Evolutionary conservation across 768 basidiomycete genomes (phyloP).

Genomic region (Agrocybe praecox): DNA sequence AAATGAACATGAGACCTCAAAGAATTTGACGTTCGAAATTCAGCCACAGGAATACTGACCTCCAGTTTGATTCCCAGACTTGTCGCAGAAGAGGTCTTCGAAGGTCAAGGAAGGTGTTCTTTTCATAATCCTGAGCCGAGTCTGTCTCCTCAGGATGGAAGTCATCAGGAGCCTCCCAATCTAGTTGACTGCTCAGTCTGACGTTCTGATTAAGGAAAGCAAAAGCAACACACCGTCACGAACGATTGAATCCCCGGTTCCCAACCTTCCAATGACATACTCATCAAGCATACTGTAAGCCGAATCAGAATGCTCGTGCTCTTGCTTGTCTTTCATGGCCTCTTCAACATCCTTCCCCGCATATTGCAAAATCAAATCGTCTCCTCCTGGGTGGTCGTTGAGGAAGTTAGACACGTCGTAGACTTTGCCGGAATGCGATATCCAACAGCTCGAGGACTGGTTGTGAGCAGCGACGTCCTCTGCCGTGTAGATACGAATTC

Average conservation of each 20-base stretch:
- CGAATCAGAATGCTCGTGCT: constrained; percentile 89
- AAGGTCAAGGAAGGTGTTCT: constrained; percentile 91
- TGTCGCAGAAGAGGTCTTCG: constrained; percentile 82
- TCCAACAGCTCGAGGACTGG: constrained; percentile 71
- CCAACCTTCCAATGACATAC: constrained; percentile 83
- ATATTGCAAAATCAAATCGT: constrained; percentile 82
- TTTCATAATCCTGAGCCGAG: constrained; percentile 75
- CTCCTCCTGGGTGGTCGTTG: constrained; percentile 91
- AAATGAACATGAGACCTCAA: constrained; percentile 1
- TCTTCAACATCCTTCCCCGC: constrained; percentile 84
- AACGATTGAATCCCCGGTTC: constrained; percentile 72
- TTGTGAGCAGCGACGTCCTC: constrained; percentile 76
- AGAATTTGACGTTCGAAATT: not conserved
- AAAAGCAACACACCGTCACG: constrained; percentile 63
- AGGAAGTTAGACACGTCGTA: constrained; percentile 90
- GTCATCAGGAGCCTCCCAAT: constrained; percentile 89
- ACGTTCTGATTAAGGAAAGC: constrained; percentile 2
- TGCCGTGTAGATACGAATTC: constrained; percentile 71
- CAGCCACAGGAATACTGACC: constrained; percentile 42
- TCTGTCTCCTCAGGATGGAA: constrained; percentile 94
- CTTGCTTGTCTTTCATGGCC: constrained; percentile 77
- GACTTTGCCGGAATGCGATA: constrained; percentile 78
- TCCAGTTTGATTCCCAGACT: constrained; percentile 87
- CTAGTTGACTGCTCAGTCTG: constrained; percentile 36
- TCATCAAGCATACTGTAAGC: constrained; percentile 94